These are phyloP conservation scores for Fusarium cicatricum DNA, from an alignment of 2,329 filamentous ascomycete genomes.

Conservation along the genomic window DNA sequence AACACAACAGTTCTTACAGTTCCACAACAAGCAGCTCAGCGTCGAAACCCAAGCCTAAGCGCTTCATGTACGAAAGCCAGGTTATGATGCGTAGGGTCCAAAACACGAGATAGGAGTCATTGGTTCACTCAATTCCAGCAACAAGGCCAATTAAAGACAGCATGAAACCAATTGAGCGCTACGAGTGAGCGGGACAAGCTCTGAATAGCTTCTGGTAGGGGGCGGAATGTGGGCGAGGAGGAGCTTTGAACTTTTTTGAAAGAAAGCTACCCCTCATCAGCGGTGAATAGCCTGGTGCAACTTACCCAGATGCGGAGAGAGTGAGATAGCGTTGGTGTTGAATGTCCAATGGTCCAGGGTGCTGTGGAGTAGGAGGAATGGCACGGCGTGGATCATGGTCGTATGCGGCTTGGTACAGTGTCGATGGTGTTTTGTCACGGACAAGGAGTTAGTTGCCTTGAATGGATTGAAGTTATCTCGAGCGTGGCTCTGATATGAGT, in stretches of 20 bases:
- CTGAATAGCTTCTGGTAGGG: neutral
- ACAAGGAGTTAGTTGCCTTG: neutral
- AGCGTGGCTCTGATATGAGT: too few relatives aligned
- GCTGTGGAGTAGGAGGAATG: constrained; percentile 27
- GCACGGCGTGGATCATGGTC: constrained; percentile 24
- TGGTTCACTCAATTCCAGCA: constrained; percentile 5
- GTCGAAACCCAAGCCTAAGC: too few relatives aligned
- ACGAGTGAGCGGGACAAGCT: neutral
- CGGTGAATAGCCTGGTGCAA: constrained; percentile 25
- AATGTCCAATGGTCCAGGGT: constrained; percentile 24
- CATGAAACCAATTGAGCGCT: constrained; percentile 10
- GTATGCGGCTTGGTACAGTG: constrained; percentile 29
- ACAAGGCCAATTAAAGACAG: constrained; percentile 2
- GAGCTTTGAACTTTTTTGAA: neutral
- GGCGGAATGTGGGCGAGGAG: constrained; percentile 1
- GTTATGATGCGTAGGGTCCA: neutral
- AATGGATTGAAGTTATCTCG: too few relatives aligned
- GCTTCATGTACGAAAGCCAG: too few relatives aligned
- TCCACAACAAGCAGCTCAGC: too few relatives aligned
- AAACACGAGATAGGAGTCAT: constrained; percentile 1
- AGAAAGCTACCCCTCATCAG: constrained; percentile 20
- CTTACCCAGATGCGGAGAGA: neutral
- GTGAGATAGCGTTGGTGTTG: neutral
- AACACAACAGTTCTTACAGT: too few relatives aligned
- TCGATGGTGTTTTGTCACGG: neutral